Base-by-base conservation (phyloP, 495 filamentous ascomycete species). In the Podospora bellae-mahoneyi region DNA sequence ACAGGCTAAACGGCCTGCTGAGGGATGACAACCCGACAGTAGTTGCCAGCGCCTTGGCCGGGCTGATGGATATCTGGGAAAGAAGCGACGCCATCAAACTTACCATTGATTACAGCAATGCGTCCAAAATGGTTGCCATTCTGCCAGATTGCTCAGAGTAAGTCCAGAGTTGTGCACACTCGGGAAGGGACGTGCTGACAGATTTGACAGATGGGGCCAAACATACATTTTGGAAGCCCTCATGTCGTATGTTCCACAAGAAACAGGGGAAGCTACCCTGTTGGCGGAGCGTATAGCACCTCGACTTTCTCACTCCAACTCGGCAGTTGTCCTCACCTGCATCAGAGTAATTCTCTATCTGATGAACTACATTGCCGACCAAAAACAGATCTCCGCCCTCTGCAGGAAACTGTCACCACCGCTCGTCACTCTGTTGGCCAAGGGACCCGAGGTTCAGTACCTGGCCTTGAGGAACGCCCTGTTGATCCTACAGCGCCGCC, bases 1-100 rank as follows among this genome's bases (percentile, higher is more conserved):
- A 98, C 73, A 86, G 89, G 63, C 83, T 99, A 53, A 99, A 99
- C 77, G 78, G 83, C 20, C 91, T 99, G 82, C 81, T 99, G 65
- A 87, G 91, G 73, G 95, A 99, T 72, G 94, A 97, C 76, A 98
- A 98, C 75, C 93, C 95, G 3, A 99, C 95, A 0, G 95, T 99
- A 15, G 94, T 98, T 9, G 93, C 96, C 15, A 97, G 92, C 73
- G 94, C 96, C 9, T 80, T 99, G 72, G 95, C 96, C 1, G 87
- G 90, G 30, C 78, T 99, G 75, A 93, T 97, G 87, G 95, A 99
- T 79, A 99, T 99, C 64, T 99, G 95, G 95, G 95, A 97, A 76
- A 85, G 94, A 62, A 97, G 93, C 75, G 95, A 98, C 76, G 91
- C 89, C 66, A 99, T 99, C 78, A 98, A 97, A 71, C 87, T 99